Percentiles rank a stretch among this genome's conserved stretches.
phyloP scores from a whole-genome alignment of 2,329 filamentous ascomycete genomes.

The Colletotrichum somersetense region DNA sequence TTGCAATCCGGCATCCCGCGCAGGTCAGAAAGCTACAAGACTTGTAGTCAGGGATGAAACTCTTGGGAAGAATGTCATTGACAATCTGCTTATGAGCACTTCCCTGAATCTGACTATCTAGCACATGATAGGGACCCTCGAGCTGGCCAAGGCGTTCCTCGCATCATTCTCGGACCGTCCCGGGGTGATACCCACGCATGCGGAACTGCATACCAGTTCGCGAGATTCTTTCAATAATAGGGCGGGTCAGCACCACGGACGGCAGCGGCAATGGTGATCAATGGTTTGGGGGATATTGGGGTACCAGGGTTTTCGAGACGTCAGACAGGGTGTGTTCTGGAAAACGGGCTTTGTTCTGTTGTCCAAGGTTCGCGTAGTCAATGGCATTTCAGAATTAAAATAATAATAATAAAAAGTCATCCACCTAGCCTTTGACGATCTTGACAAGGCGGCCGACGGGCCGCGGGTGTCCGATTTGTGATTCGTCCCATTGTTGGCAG shows the following conservation, averaged over 20 bases:
- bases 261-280: slow-evolving; percentile 50
- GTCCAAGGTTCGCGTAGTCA: slow-evolving; percentile 19
- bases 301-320: slow-evolving; percentile 52
- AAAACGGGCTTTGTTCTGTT: not conserved
- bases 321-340: slow-evolving; percentile 49
- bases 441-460: not conserved
- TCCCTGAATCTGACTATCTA: slow-evolving; percentile 54
- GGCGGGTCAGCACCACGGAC: slow-evolving; percentile 49
- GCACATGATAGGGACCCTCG: slow-evolving; percentile 53
- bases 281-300: slow-evolving; percentile 51
- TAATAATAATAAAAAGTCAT: slow-evolving; percentile 48
- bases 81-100: slow-evolving; percentile 53
- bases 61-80: slow-evolving; percentile 53
- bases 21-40: not conserved
- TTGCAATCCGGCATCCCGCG: slow-evolving; percentile 20
- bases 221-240: slow-evolving; percentile 53
- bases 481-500: not conserved
- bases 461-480: not conserved
- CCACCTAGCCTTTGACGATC: slow-evolving; percentile 51
- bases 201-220: slow-evolving; percentile 55
- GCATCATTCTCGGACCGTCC: slow-evolving; percentile 53
- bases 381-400: slow-evolving; percentile 44
- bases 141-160: slow-evolving; percentile 52
- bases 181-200: slow-evolving; percentile 54
- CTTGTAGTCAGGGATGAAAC: slow-evolving; percentile 50